Conservation (phyloP, 1,139 yeast species). For the Candida frijolesensis region DNA sequence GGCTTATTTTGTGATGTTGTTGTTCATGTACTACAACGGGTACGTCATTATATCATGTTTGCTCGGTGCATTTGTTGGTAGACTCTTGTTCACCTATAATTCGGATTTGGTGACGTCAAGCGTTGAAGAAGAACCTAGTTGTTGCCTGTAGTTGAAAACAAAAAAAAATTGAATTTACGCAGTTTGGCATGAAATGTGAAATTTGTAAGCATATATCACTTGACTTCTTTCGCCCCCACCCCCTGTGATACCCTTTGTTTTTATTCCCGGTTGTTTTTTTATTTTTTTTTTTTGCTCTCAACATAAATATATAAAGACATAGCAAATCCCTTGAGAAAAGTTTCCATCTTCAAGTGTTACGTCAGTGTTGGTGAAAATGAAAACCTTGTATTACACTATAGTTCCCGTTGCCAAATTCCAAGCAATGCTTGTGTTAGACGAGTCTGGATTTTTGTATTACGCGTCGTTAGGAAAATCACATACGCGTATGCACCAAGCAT, state of each 20-base stretch:
- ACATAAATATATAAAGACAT: neutral
- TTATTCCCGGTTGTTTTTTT: neutral
- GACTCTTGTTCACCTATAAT: conserved; percentile 45
- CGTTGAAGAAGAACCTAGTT: neutral
- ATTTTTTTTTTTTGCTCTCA: conserved; percentile 2
- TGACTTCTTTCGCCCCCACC: neutral
- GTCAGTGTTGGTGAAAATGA: neutral
- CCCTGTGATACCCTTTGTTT: neutral
- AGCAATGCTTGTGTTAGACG: conserved; percentile 22
- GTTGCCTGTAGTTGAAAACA: neutral
- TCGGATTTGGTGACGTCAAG: neutral
- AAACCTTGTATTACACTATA: conserved; percentile 15
- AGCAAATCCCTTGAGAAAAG: too few species aligned
- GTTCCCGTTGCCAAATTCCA: conserved; percentile 8
- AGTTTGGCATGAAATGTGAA: neutral
- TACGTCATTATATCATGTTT: conserved; percentile 64
- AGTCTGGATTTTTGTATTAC: conserved; percentile 22
- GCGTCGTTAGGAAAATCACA: conserved; percentile 22
- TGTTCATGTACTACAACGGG: conserved; percentile 76
- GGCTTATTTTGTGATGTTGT: conserved; percentile 65
- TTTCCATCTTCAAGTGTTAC: neutral
- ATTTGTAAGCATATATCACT: neutral
- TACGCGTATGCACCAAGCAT: conserved; percentile 9
- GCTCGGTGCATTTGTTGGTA: conserved; percentile 64
- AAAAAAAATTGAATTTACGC: neutral